These are phyloP conservation scores for Hippophae tibetana DNA, from an alignment of 306 rosid species.

Conservation along the genomic window DNA sequence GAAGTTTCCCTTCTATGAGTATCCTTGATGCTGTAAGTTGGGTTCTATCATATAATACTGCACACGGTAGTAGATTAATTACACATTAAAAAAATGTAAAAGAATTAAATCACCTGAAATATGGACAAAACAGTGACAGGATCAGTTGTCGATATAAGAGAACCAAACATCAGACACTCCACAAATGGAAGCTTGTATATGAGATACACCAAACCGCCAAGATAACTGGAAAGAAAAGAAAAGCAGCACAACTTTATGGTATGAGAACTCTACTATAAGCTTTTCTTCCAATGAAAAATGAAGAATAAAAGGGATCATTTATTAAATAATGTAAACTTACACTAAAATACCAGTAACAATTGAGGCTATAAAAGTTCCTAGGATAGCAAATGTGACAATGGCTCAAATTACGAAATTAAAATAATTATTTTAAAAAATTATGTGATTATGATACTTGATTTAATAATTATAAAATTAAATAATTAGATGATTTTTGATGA, in stretches of 20 bases:
- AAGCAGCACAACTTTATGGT: neutral
- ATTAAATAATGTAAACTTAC: conserved; percentile 35
- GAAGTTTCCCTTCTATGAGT: too few species aligned
- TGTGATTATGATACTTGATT: too few species aligned
- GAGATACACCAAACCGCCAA: conserved; percentile 77
- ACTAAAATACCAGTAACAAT: conserved; percentile 81
- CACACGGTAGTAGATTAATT: too few species aligned
- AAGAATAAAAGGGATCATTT: conserved; percentile 2
- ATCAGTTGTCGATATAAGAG: conserved; percentile 97
- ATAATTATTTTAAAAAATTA: too few species aligned
- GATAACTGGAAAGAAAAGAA: conserved; percentile 30
- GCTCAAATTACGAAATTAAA: conserved; percentile 37
- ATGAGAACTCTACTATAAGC: conserved; percentile 5
- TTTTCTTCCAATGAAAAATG: neutral
- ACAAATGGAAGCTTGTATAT: conserved; percentile 90
- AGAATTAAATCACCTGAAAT: conserved; percentile 56
- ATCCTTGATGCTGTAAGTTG: too few species aligned
- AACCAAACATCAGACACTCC: conserved; percentile 96
- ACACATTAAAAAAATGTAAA: neutral
- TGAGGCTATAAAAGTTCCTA: conserved; percentile 84
- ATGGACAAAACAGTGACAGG: conserved; percentile 96
- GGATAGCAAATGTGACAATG: conserved; percentile 84
- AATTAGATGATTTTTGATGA: too few species aligned
- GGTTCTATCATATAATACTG: too few species aligned
- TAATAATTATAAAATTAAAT: too few species aligned